Percentiles rank a stretch among this genome's conserved stretches.
Evolutionary conservation across 2,329 filamentous ascomycete genomes (phyloP).

Genomic region (Colletotrichum limetticola): DNA sequence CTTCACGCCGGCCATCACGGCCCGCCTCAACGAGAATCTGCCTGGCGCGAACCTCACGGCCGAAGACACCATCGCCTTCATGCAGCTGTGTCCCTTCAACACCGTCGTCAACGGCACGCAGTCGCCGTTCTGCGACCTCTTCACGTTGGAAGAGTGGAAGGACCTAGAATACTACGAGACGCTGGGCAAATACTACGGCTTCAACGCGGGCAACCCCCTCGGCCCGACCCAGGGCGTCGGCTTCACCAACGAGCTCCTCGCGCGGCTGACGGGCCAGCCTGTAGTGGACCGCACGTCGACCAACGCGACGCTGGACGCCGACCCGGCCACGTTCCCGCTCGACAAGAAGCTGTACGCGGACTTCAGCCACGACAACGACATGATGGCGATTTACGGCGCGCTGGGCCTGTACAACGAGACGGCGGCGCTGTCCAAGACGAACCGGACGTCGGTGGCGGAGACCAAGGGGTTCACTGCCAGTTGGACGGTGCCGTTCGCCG

Average conservation of each 20-base stretch:
- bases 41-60: conserved; percentile 73
- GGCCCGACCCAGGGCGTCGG: conserved; percentile 89
- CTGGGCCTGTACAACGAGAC: conserved; percentile 82
- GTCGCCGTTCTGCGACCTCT: conserved; percentile 81
- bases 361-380: conserved; percentile 92
- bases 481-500: conserved; percentile 86
- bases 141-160: conserved; percentile 78
- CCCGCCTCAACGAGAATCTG: conserved; percentile 75
- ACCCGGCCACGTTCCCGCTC: conserved; percentile 78
- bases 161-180: conserved; percentile 85
- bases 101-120: conserved; percentile 75
- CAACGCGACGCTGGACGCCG: conserved; percentile 80
- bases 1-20: conserved; percentile 76
- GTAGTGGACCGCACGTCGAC: conserved; percentile 80
- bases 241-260: conserved; percentile 87
- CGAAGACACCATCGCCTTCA: conserved; percentile 75
- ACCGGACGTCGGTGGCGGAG: conserved; percentile 56
- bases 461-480: conserved; percentile 78
- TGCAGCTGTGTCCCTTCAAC: conserved; percentile 90
- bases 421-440: conserved; percentile 60
- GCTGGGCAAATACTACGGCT: conserved; percentile 87
- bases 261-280: conserved; percentile 75
- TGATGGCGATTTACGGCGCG: conserved; percentile 80
- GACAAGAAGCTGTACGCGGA: conserved; percentile 80
- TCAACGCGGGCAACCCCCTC: conserved; percentile 79